These are phyloP conservation scores for Trichoderma gracile DNA, from an alignment of 2,329 filamentous ascomycete species.

Conservation along the genomic window DNA sequence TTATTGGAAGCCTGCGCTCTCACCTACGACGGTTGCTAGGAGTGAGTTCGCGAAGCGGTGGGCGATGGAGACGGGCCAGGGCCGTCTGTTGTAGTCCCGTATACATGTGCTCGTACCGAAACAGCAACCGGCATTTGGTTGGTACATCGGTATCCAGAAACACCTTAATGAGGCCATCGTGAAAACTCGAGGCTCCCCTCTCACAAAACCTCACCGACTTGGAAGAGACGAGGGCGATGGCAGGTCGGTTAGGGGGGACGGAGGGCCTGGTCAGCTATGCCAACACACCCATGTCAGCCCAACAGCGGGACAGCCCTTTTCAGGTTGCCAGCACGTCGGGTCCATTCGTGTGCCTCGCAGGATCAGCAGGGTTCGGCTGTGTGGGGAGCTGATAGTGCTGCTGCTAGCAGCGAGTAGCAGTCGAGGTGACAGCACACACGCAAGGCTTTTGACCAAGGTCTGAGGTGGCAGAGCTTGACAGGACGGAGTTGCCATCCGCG, in stretches of 20 bases:
- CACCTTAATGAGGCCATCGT: conserved; percentile 22
- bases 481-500: conserved; percentile 11
- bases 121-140: not conserved
- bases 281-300: conserved; percentile 26
- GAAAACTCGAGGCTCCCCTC: conserved; percentile 4
- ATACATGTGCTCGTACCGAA: not conserved
- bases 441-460: conserved; percentile 8
- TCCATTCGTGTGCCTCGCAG: conserved; percentile 26
- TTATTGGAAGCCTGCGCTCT: conserved; percentile 13
- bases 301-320: conserved; percentile 26
- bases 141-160: not conserved
- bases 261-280: conserved; percentile 12
- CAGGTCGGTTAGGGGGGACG: conserved; percentile 1
- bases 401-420: conserved; percentile 3
- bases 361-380: conserved; percentile 24
- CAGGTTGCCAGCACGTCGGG: conserved; percentile 25
- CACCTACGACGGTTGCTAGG: conserved; percentile 13
- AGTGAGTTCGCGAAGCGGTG: conserved; percentile 1
- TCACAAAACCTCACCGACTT: conserved; percentile 20
- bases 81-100: not conserved
- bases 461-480: conserved; percentile 23
- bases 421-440: conserved; percentile 17
- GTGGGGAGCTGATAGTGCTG: conserved; percentile 22
- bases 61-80: not conserved
- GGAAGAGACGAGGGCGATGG: conserved; percentile 9